Conservation (phyloP, 495 filamentous ascomycete species). For the Penicillium egyptiacum region DNA sequence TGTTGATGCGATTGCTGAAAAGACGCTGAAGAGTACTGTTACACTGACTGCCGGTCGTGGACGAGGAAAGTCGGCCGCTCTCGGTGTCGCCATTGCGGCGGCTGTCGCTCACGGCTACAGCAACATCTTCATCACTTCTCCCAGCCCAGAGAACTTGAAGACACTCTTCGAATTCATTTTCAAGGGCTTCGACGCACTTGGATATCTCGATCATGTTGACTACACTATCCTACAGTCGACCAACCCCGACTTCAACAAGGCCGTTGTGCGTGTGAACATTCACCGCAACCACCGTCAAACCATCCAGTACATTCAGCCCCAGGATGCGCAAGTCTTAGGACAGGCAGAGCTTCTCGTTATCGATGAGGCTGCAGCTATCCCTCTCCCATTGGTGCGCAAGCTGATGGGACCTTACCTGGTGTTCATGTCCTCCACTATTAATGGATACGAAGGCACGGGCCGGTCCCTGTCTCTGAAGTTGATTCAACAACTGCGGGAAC, state of each 20-base stretch:
- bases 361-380: conserved; percentile 97
- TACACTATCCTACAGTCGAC: conserved; percentile 99
- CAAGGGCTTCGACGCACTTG: conserved; percentile 93
- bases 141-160: conserved; percentile 97
- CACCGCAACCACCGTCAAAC: conserved; percentile 96
- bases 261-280: conserved; percentile 94
- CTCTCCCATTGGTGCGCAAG: conserved; percentile 86
- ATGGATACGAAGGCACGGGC: conserved; percentile 97
- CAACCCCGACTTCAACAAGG: conserved; percentile 98
- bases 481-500: conserved; percentile 95
- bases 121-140: conserved; percentile 99
- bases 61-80: conserved; percentile 92
- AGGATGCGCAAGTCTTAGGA: conserved; percentile 90
- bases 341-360: conserved; percentile 97
- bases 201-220: conserved; percentile 90
- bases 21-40: conserved; percentile 90
- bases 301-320: conserved; percentile 96
- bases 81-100: conserved; percentile 91
- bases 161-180: conserved; percentile 98
- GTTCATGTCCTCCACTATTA: conserved; percentile 99
- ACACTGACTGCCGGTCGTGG: conserved; percentile 92
- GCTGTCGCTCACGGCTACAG: conserved; percentile 95
- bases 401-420: conserved; percentile 97
- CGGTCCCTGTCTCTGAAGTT: conserved; percentile 93
- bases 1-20: conserved; percentile 93